Evolutionary conservation across 441 rosid species (phyloP).

Genomic region (Bruguiera hainesii): DNA sequence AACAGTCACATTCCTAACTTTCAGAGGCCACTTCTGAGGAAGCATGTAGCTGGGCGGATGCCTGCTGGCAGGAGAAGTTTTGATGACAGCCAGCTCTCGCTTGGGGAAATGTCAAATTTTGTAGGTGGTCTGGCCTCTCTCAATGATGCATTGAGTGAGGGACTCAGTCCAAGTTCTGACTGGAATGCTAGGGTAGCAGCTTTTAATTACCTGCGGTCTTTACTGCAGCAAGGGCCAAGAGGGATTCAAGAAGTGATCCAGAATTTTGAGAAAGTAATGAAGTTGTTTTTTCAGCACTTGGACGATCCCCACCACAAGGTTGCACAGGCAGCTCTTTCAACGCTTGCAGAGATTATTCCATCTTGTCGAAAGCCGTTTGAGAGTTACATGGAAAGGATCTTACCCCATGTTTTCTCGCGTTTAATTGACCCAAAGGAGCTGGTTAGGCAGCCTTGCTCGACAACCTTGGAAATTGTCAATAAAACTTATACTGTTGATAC

Average conservation of each 20-base stretch:
- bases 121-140: conserved; percentile 91
- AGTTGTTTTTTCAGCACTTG: conserved; percentile 92
- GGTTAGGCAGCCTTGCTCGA: conserved; percentile 88
- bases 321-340: conserved; percentile 96
- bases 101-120: conserved; percentile 76
- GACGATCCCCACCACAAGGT: conserved; percentile 99
- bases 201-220: conserved; percentile 72
- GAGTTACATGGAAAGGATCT: conserved; percentile 93
- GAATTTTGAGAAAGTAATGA: conserved; percentile 97
- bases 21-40: conserved; percentile 94
- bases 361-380: conserved; percentile 94
- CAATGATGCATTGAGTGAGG: conserved; percentile 78
- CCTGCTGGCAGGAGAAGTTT: conserved; percentile 91
- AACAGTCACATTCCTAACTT: conserved; percentile 82
- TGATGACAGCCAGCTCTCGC: conserved; percentile 80
- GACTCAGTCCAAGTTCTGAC: conserved; percentile 86
- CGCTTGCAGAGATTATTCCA: conserved; percentile 90
- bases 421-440: conserved; percentile 95
- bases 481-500: conserved; percentile 91
- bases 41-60: conserved; percentile 73
- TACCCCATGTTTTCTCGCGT: conserved; percentile 96
- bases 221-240: conserved; percentile 89
- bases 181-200: conserved; percentile 98
- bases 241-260: conserved; percentile 93
- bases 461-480: conserved; percentile 79